Base-by-base conservation (phyloP, 306 rosid species). In the Begonia peltatifolia region DNA sequence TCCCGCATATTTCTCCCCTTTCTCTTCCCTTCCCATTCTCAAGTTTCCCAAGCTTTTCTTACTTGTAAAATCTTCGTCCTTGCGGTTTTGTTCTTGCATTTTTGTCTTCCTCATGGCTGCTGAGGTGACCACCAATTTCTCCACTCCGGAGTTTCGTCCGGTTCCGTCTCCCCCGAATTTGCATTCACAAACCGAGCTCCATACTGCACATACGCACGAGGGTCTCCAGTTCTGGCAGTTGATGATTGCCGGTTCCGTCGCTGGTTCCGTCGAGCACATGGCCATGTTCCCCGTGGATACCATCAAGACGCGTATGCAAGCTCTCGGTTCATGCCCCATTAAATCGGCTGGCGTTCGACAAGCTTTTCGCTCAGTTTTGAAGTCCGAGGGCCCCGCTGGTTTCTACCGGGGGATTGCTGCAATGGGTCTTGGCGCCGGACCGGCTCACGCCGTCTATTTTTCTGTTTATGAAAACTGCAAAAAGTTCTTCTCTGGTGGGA, bases 211-310 rank as follows among this genome's bases (percentile, higher is more conserved):
- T 30, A 44, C 74, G 49, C 89, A 87, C 68, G 94, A 87, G 44
- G 96, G 94, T 35, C 87, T 87, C 50, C 89, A 68, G 55, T 87
- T 65, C 67, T 87, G 96, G 96, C 96, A 87, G 71, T 80, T 80
- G 67, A 87, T 87, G 96, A 46, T 83, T 9, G 82, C 94, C 36
- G 96, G 96, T 49, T 87, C 96, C 2, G 4, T 87, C 18, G 96
- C 96, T 1, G 96, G 96, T 8, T 67, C 66, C 42, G 53, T 83
- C 2, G 96, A 87, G 17, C 96, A 87, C 72, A 68, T 87, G 94
- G 94, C 87, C 1, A 87, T 87, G 96, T 83, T 73, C 64, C 96
- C 96, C 35, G 87, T 87, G 12, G 96, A 87, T 71, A 87, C 96
- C 50, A 79, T 87, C 18, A 87, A 87, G 71, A 87, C 96, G 65